Conservation (phyloP, 805 yeast genomes). For the Candida vartiovaarae region DNA sequence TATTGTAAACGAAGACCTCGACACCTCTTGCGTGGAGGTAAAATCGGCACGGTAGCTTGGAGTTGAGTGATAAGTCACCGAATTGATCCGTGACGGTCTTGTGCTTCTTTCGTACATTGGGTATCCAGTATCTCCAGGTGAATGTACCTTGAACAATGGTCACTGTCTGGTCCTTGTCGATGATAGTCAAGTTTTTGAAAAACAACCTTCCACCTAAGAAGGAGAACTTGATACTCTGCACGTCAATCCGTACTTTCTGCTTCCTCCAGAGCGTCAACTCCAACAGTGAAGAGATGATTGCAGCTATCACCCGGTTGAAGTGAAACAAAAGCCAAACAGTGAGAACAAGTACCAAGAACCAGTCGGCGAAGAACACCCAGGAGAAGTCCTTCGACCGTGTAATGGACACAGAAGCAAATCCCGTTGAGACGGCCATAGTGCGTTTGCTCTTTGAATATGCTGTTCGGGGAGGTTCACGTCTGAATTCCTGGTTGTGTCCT, state of each 20-base stretch:
- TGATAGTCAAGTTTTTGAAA: constrained; percentile 65
- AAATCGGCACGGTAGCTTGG: constrained; percentile 48
- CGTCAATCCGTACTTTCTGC: constrained; percentile 47
- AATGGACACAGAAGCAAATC: constrained; percentile 27
- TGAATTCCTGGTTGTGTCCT: no score
- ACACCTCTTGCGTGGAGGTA: constrained; percentile 61
- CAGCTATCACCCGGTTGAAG: constrained; percentile 67
- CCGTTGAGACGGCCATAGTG: constrained; percentile 22
- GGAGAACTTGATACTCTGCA: constrained; percentile 73
- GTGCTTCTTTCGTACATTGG: constrained; percentile 27
- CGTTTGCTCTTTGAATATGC: no score
- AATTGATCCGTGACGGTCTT: constrained; percentile 7
- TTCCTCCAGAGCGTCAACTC: constrained; percentile 58
- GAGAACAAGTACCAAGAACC: constrained; percentile 64
- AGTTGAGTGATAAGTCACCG: constrained; percentile 30
- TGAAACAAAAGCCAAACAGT: constrained; percentile 64
- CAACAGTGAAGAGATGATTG: constrained; percentile 41
- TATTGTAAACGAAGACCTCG: constrained; percentile 78
- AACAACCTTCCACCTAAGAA: constrained; percentile 77
- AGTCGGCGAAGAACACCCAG: constrained; percentile 81
- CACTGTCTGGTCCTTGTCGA: constrained; percentile 68
- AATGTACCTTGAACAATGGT: constrained; percentile 64
- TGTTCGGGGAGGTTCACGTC: no score
- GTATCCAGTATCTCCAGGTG: constrained; percentile 91
- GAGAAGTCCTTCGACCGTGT: constrained; percentile 28